These are phyloP conservation scores for Exutisphaerella laricina DNA, from an alignment of 2,329 filamentous ascomycete genomes.

Conservation along the genomic window DNA sequence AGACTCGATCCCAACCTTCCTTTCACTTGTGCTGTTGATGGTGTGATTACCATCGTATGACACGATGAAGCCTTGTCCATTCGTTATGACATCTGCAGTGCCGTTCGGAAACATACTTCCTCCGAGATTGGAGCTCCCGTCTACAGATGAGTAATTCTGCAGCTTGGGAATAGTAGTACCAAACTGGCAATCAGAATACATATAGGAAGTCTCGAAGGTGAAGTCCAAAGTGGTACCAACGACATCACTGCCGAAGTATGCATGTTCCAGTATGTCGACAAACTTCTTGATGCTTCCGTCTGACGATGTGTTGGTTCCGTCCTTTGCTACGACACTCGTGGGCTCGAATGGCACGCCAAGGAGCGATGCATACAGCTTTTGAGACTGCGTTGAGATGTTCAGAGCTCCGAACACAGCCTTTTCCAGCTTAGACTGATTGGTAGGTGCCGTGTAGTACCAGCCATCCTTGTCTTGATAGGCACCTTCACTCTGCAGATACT, in stretches of 20 bases:
- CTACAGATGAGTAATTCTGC: neutral
- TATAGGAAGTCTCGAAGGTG: slow-evolving; percentile 1
- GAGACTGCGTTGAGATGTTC: neutral
- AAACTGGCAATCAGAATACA: neutral
- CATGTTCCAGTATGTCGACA: neutral
- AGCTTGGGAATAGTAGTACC: neutral
- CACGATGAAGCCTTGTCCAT: slow-evolving; percentile 1
- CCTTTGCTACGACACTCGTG: neutral
- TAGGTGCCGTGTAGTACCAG: neutral
- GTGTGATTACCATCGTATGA: slow-evolving; percentile 4
- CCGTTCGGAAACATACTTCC: slow-evolving; percentile 1
- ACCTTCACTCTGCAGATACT: neutral
- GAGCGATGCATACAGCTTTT: neutral
- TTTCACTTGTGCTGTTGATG: neutral
- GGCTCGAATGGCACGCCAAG: neutral
- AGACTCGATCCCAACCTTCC: slow-evolving; percentile 4
- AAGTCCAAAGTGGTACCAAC: neutral
- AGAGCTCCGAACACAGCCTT: neutral
- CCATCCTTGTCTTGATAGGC: neutral
- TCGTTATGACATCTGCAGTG: slow-evolving; percentile 1
- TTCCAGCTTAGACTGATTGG: neutral
- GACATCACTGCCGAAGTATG: neutral
- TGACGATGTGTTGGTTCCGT: neutral
- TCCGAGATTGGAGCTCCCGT: neutral
- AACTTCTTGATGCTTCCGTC: neutral